These are phyloP conservation scores for Teratosphaeria destructans DNA, from an alignment of 2,329 filamentous ascomycete species.

Conservation along the genomic window DNA sequence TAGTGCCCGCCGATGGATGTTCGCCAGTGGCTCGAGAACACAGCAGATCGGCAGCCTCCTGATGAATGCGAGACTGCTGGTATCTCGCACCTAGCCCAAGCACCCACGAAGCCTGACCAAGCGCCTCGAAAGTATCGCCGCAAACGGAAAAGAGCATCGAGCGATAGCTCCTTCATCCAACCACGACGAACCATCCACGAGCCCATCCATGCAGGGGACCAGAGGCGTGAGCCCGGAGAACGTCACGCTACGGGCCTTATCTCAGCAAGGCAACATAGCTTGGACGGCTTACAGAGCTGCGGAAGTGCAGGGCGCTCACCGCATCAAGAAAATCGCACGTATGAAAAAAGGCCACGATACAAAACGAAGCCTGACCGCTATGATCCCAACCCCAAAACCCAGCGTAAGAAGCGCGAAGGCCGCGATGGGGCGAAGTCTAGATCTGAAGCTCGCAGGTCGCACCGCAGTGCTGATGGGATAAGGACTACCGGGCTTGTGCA, in stretches of 20 bases:
- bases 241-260: neutral
- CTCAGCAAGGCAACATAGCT: neutral
- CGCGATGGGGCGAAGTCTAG: slow-evolving; percentile 11
- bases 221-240: slow-evolving; percentile 1
- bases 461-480: slow-evolving; percentile 27
- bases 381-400: slow-evolving; percentile 26
- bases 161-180: slow-evolving; percentile 21
- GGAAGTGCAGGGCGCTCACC: neutral
- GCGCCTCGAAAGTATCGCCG: slow-evolving; percentile 15
- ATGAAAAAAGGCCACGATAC: slow-evolving; percentile 34
- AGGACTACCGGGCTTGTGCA: slow-evolving; percentile 29
- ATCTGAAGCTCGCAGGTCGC: slow-evolving; percentile 24
- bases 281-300: neutral
- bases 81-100: slow-evolving; percentile 16
- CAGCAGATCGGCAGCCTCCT: slow-evolving; percentile 25
- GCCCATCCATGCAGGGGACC: slow-evolving; percentile 3
- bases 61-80: slow-evolving; percentile 14
- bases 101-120: slow-evolving; percentile 10
- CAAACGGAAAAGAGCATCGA: slow-evolving; percentile 25
- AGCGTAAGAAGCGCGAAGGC: slow-evolving; percentile 20
- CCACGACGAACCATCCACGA: slow-evolving; percentile 1
- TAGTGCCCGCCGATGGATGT: slow-evolving; percentile 31
- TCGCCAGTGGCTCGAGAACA: slow-evolving; percentile 34
- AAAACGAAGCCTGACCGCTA: slow-evolving; percentile 40
- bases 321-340: slow-evolving; percentile 14